phyloP scores from a whole-genome alignment of 345 rosid species.

The Linum trigynum region DNA sequence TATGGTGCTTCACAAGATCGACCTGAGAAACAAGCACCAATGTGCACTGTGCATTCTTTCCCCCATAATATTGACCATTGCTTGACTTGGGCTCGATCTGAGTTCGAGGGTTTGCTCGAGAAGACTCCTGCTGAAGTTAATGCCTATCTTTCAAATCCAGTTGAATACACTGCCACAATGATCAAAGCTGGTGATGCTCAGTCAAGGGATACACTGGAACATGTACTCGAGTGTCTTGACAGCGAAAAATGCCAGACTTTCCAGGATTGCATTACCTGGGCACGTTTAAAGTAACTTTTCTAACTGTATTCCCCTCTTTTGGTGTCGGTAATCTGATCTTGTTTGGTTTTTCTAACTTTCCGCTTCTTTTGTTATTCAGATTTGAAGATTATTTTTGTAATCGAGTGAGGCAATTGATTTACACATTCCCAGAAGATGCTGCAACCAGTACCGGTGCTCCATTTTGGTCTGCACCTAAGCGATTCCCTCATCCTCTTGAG shows the following conservation, averaged over 20 bases:
- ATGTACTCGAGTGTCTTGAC: slow-evolving; percentile 83
- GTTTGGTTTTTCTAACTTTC: slow-evolving; percentile 16
- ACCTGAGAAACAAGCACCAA: slow-evolving; percentile 99
- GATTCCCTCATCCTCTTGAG: slow-evolving; percentile 79
- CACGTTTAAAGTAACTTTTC: slow-evolving; percentile 61
- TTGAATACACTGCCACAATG: slow-evolving; percentile 59
- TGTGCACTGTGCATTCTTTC: slow-evolving; percentile 98
- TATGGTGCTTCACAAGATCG: slow-evolving; percentile 99
- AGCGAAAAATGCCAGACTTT: slow-evolving; percentile 74
- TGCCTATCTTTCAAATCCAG: slow-evolving; percentile 75
- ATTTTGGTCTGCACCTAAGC: slow-evolving; percentile 98
- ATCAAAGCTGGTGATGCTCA: slow-evolving; percentile 90
- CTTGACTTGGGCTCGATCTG: slow-evolving; percentile 98
- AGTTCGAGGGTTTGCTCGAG: slow-evolving; percentile 96
- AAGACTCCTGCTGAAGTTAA: slow-evolving; percentile 96
- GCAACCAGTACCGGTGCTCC: slow-evolving; percentile 85
- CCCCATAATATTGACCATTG: slow-evolving; percentile 99
- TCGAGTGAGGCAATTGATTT: slow-evolving; percentile 78
- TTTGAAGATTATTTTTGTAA: slow-evolving; percentile 85
- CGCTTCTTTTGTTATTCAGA: slow-evolving; percentile 31
- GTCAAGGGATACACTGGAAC: slow-evolving; percentile 84
- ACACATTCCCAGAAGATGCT: slow-evolving; percentile 95
- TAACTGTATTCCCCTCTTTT: background rate
- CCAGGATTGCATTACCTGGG: slow-evolving; percentile 94
- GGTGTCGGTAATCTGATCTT: background rate